phyloP scores from a whole-genome alignment of 1,139 yeast genomes.

The Hansenula sp. region DNA sequence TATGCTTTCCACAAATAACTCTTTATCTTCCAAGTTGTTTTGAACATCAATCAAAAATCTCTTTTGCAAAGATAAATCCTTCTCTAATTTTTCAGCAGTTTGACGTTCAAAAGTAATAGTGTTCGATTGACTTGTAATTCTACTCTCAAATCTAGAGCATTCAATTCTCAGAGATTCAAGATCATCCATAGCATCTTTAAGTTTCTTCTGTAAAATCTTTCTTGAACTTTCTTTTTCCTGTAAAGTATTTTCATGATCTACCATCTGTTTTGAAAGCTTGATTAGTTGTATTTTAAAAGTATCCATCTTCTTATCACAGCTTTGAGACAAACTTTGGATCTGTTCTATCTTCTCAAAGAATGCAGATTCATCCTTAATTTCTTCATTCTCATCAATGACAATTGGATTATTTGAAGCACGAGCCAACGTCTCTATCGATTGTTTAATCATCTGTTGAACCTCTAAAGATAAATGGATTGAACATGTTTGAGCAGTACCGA shows the following conservation, averaged over 20 bases:
- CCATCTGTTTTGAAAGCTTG: conserved; percentile 5
- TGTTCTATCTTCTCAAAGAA: background rate
- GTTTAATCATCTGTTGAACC: background rate
- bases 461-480: background rate
- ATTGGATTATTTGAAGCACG: background rate
- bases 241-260: conserved; percentile 1
- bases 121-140: conserved; percentile 2
- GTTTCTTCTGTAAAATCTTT: background rate
- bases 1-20: background rate
- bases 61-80: background rate
- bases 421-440: background rate
- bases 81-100: background rate
- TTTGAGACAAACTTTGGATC: background rate
- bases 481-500: background rate
- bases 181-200: background rate
- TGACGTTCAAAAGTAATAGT: background rate
- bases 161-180: conserved; percentile 1
- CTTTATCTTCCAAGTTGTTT: background rate
- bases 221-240: background rate
- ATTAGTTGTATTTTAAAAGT: conserved; percentile 6
- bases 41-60: background rate
- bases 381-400: background rate
- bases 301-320: background rate
- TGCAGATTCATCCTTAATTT: background rate
- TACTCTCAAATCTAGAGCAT: conserved; percentile 2